Evolutionary conservation across 2,329 filamentous ascomycete species (phyloP), one percentile per base, ranked within the genome.

Genomic region (Diplodia mutila): DNA sequence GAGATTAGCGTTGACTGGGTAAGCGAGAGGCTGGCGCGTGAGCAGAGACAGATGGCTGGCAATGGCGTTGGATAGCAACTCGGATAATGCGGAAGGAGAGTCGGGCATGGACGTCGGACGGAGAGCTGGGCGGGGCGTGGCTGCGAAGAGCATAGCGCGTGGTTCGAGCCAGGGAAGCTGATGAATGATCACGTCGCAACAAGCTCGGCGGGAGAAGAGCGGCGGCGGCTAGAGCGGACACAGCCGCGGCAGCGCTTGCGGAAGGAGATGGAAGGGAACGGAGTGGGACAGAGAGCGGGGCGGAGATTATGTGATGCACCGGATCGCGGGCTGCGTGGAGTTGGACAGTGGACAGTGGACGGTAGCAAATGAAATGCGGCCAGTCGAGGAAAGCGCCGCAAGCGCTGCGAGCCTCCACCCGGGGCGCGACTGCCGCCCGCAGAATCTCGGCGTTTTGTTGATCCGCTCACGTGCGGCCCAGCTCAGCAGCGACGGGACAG

Each of bases 391-490:
- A 61, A 32, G 42, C 57, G 57, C 57, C 27, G 57, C 27, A 61
- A 32, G 57, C 57, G 57, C 57, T 46, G 27, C 34, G 25, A 42
- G 21, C 3, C n/a, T n/a, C n/a, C n/a, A n/a, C n/a, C n/a, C n/a
- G 4, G 11, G 34, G 27, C 27, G 51, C 51, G 51, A 54, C 27
- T 32, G 51, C 16, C 51, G 8, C 23, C 27, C 12, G 34, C 32
- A 39, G 54, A 59, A 61, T 27, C n/a, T n/a, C n/a, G n/a, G n/a
- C n/a, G n/a, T n/a, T 37, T 63, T 18, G 59, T 63, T 63, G n/a
- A 51, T 63, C 59, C 59, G 59, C 27, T 37, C 59, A 63, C 59
- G 59, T 51, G 59, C 42, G 3, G 11, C 42, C 59, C 42, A 51
- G 59, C 29, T 7, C 29, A 63, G 54, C 16, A 29, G 37, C 14